A percentile compares a stretch with the other conserved stretches of the same genome.
phyloP scores from a whole-genome alignment of 768 basidiomycete genomes.

The Pholiota microspora region DNA sequence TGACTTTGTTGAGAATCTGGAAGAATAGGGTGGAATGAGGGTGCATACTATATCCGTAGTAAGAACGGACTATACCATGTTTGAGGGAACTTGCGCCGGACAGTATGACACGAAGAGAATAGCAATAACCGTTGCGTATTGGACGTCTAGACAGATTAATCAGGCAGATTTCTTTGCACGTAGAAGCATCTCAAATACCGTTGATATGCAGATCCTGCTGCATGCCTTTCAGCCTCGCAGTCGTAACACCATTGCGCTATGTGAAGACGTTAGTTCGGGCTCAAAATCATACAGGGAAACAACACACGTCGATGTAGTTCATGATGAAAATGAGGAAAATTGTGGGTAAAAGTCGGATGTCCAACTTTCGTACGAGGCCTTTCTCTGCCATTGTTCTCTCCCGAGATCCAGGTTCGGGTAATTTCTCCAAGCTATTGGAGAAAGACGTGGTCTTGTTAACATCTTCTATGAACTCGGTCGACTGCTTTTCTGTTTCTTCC shows the following conservation, averaged over 20 bases:
- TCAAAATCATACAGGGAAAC: neutral
- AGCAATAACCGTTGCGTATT: constrained; percentile 24
- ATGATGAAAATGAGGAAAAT: constrained; percentile 60
- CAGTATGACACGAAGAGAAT: constrained; percentile 48
- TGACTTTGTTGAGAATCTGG: constrained; percentile 54
- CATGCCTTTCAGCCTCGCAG: constrained; percentile 49
- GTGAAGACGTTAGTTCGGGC: neutral
- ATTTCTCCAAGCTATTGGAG: constrained; percentile 5
- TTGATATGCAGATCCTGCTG: constrained; percentile 46
- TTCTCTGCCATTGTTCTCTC: constrained; percentile 37
- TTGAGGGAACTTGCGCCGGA: constrained; percentile 65
- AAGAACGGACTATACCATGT: constrained; percentile 42
- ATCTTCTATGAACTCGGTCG: constrained; percentile 5
- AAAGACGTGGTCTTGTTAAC: neutral
- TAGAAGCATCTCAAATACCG: constrained; percentile 24
- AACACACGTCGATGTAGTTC: constrained; percentile 65
- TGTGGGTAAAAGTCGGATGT: constrained; percentile 52
- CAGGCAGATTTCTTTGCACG: neutral
- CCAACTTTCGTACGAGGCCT: constrained; percentile 54
- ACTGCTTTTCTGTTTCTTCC: constrained; percentile 18
- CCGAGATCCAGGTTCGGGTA: constrained; percentile 18
- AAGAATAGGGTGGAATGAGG: neutral
- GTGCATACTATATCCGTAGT: neutral
- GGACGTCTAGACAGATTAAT: constrained; percentile 22
- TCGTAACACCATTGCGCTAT: constrained; percentile 48